phyloP scores from a whole-genome alignment of 768 basidiomycete species.

The Russula vinacea region DNA sequence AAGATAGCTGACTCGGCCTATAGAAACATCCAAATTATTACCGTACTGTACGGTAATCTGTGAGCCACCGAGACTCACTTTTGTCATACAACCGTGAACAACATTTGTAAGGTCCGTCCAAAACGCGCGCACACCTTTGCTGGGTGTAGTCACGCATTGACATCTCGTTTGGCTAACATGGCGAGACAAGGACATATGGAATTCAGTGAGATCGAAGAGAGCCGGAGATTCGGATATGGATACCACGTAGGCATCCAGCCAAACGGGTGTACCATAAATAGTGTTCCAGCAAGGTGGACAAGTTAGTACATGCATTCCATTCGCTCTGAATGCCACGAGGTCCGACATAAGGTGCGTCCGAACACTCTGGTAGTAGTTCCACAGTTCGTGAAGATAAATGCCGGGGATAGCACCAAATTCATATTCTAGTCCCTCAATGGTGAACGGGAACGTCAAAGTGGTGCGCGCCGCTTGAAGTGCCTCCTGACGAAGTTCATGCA shows the following conservation, averaged over 20 bases:
- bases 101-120: conserved; percentile 8
- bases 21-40: not conserved
- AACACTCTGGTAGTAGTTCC: conserved; percentile 13
- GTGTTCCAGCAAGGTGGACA: not conserved
- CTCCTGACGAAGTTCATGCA: conserved; percentile 3
- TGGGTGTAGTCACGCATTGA: not conserved
- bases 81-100: not conserved
- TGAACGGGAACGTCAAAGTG: not conserved
- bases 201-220: conserved; percentile 2
- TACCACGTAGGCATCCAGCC: not conserved
- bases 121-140: not conserved
- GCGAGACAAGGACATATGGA: not conserved
- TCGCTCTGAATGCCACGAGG: not conserved
- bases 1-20: conserved; percentile 9
- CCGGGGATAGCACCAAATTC: not conserved
- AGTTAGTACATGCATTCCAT: not conserved
- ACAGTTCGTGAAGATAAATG: conserved; percentile 9
- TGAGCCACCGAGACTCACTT: not conserved
- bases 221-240: not conserved
- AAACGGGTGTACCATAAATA: not conserved
- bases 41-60: too few relatives aligned
- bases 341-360: not conserved
- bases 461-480: not conserved
- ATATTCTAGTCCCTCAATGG: not conserved
- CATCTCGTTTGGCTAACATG: not conserved